A percentile compares a stretch with the other conserved stretches of the same genome.
phyloP scores from a whole-genome alignment of 352 stramenopile species.

The Pythium volutum region DNA sequence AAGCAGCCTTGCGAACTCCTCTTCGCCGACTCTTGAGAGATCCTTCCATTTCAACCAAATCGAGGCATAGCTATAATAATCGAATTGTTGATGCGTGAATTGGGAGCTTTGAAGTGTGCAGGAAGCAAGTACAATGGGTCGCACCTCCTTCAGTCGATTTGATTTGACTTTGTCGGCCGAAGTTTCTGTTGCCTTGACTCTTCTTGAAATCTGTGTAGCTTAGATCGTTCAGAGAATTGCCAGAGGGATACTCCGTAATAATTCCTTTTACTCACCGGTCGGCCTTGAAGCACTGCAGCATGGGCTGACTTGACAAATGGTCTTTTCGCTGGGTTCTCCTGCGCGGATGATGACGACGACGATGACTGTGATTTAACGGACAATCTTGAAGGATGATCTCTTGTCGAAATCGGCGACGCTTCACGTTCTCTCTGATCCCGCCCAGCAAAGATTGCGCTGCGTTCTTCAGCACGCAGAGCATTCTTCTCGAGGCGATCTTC shows the following conservation, averaged over 20 bases:
- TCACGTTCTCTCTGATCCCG: background rate
- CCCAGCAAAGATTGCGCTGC: constrained; percentile 19
- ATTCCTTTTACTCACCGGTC: background rate
- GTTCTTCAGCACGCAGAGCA: constrained; percentile 31
- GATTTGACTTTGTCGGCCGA: constrained; percentile 3
- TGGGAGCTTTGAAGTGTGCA: background rate
- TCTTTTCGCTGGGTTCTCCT: background rate
- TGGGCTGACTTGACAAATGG: background rate
- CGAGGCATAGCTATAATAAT: constrained; percentile 20
- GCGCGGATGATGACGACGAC: background rate
- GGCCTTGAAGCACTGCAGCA: background rate
- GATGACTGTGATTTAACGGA: background rate
- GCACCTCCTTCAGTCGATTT: constrained; percentile 23
- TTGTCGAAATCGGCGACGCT: background rate
- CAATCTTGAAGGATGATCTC: background rate
- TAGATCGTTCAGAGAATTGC: background rate
- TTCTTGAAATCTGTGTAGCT: background rate
- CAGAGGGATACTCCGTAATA: background rate
- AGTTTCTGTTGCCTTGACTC: background rate
- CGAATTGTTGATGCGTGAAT: background rate
- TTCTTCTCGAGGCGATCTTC: constrained; percentile 29
- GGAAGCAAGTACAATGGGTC: background rate
- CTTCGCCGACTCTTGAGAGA: constrained; percentile 15
- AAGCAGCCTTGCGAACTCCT: background rate
- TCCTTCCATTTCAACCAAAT: constrained; percentile 23